Percentiles rank a stretch among this genome's conserved stretches.
phyloP scores from a whole-genome alignment of 768 basidiomycete genomes.

The Xerocomus spinulosus region DNA sequence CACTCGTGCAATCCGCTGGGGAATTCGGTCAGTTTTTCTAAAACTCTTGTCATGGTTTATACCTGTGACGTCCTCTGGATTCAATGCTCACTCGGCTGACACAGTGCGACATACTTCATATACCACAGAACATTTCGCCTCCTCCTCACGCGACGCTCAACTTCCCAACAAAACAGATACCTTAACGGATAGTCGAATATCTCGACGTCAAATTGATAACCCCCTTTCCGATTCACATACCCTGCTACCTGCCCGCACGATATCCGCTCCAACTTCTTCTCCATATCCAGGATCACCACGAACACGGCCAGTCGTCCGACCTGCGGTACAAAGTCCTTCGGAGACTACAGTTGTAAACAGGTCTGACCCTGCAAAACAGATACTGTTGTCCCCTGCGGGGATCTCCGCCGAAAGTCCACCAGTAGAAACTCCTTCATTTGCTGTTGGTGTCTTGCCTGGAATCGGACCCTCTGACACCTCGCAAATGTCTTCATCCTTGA shows the following conservation, averaged over 20 bases:
- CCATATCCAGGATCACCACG: background rate
- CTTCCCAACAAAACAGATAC: background rate
- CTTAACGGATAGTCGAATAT: background rate
- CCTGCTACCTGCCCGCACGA: background rate
- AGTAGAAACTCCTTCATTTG: background rate
- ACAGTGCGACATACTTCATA: background rate
- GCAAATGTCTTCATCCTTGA: background rate
- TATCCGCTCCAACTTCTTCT: background rate
- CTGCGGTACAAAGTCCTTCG: background rate
- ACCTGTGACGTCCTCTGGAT: background rate
- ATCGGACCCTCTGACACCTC: background rate
- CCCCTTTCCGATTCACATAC: background rate
- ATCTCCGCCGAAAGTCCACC: background rate
- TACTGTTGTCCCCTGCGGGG: background rate
- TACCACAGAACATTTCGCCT: slow-evolving; percentile 3
- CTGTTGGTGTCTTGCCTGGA: too few relatives aligned
- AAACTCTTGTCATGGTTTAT: background rate
- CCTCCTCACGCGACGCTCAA: background rate
- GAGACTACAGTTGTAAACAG: background rate
- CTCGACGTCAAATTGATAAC: background rate
- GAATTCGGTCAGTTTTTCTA: slow-evolving; percentile 7
- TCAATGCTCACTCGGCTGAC: slow-evolving; percentile 4
- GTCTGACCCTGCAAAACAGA: background rate
- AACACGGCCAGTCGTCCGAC: background rate
- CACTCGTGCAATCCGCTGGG: background rate